A percentile compares a stretch with the other conserved stretches of the same genome.
phyloP scores from a whole-genome alignment of 179 eudicot genomes.

The Dionaea muscipula region DNA sequence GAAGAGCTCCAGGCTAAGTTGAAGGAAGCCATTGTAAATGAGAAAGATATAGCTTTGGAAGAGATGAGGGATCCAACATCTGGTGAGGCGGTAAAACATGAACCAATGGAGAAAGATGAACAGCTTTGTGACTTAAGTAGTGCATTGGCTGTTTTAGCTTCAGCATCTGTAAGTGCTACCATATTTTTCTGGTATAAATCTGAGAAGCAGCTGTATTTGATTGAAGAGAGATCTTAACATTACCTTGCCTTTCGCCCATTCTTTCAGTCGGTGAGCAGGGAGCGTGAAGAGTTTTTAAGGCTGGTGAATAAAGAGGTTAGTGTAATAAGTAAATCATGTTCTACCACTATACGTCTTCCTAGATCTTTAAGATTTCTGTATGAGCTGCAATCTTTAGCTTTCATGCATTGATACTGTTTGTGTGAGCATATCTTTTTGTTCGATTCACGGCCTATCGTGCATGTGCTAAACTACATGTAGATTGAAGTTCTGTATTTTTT shows the following conservation, averaged over 20 bases:
- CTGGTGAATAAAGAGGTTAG: conserved; percentile 78
- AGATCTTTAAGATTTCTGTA: too few species aligned
- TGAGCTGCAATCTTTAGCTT: too few species aligned
- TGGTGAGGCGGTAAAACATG: conserved; percentile 34
- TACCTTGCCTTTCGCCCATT: conserved; percentile 5
- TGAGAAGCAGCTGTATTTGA: neutral
- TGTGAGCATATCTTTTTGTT: too few species aligned
- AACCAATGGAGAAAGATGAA: conserved; percentile 38
- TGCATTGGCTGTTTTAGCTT: conserved; percentile 75
- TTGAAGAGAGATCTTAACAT: neutral
- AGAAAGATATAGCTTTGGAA: conserved; percentile 41
- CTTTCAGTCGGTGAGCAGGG: conserved; percentile 73
- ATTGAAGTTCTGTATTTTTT: too few species aligned
- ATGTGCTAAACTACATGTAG: too few species aligned
- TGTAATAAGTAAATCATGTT: too few species aligned
- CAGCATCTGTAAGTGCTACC: conserved; percentile 51
- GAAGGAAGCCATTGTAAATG: conserved; percentile 35
- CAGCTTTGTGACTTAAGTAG: conserved; percentile 71
- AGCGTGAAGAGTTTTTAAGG: conserved; percentile 77
- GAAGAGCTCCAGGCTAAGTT: conserved; percentile 51
- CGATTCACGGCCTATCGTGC: too few species aligned
- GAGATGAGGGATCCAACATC: conserved; percentile 42
- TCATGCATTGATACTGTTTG: too few species aligned
- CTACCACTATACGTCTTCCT: too few species aligned
- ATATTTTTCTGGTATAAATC: neutral